Evolutionary conservation across 768 basidiomycete genomes (phyloP), one percentile per base, ranked within the genome.

Genomic region (Peribolospora baueri): DNA sequence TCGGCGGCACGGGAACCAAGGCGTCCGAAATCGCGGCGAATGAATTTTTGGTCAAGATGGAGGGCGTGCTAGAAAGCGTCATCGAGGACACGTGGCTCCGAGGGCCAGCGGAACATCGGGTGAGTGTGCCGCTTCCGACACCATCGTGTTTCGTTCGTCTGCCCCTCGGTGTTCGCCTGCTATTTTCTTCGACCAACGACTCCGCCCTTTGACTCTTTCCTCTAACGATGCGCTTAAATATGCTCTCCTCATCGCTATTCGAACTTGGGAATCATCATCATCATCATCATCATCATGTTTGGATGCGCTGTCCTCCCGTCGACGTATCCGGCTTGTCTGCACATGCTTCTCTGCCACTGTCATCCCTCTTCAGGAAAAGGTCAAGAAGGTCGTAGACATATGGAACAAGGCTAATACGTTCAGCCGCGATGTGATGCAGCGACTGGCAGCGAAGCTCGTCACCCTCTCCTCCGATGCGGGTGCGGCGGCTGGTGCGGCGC

Each of bases 341-440:
- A 42, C 25, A 48, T 51, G 55, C 41, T 56, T 53, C 50, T 48
- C 47, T 46, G 45, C 50, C 38, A 40, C 25, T 25, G 25, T 25
- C 25, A 25, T 25, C 25, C 25, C 42, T 13, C 4, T 8, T 37
- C 73, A 95, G 90, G 91, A 93, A 73, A 98, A 98, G 72, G 76
- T 84, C 49, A 81, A 82, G 74, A 97, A 97, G 70, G 79, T 98
- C 64, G 77, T 91, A 69, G 93, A 95, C 70, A 95, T 98, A 64
- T 98, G 91, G 91, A 75, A 74, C 63, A 91, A 90, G 68, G 77
- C 79, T 56, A 77, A 74, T 68, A 91, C 91, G 51, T 98, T 98
- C 71, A 81, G 87, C 56, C 66, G 78, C 63, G 66, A 74, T 62
- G 77, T 83, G 65, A 70, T 90, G 64, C 71, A 78, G 58, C 80